Base-by-base conservation (phyloP, 75 land plant genomes). In the Pseudotsuga menziesii region DNA sequence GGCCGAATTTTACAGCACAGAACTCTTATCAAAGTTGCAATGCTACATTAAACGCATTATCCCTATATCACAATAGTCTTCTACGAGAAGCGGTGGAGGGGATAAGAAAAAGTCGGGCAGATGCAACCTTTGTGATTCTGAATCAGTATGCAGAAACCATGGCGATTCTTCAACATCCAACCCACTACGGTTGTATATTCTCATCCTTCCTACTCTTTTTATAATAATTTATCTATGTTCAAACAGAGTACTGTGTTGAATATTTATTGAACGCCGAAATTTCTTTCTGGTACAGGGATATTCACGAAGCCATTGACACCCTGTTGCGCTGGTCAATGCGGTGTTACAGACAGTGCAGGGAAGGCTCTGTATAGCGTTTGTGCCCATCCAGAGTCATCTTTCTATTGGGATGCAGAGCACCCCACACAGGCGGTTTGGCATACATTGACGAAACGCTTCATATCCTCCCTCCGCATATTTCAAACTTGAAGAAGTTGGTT, bases 331-430 rank as follows among this genome's bases (percentile, higher is more conserved):
- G 80, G 77, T n/a, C 6, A 36, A 1, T 76, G 57, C 56, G 61
- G 58, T 15, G 64, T 12, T 4, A 17, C 8, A 57, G 83, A 82
- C 20, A 66, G 0, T 27, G 60, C 61, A 12, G 84, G 85, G 26
- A 58, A 39, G 13, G 67, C 81, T 62, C 6, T 56, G 83, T 89
- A 79, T 76, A 69, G 74, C 1, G 52, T 89, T 64, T 87, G 91
- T 62, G 9, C 39, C 3, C 5, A 74, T 2, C 85, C 80, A 0
- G 58, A 20, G 7, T 19, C 64, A 0, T 48, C 82, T 0, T 87
- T 90, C 74, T 88, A 67, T 61, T 90, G 92, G 92, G 92, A 90
- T 56, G 23, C 23, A 3, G 64, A 73, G 26, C 92, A 90, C 62
- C 90, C 90, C 4, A 82, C 90, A 0, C 83, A 88, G 16, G 75